Conservation (phyloP, 2,329 filamentous ascomycete genomes). For the Botrytis hyacinthi region DNA sequence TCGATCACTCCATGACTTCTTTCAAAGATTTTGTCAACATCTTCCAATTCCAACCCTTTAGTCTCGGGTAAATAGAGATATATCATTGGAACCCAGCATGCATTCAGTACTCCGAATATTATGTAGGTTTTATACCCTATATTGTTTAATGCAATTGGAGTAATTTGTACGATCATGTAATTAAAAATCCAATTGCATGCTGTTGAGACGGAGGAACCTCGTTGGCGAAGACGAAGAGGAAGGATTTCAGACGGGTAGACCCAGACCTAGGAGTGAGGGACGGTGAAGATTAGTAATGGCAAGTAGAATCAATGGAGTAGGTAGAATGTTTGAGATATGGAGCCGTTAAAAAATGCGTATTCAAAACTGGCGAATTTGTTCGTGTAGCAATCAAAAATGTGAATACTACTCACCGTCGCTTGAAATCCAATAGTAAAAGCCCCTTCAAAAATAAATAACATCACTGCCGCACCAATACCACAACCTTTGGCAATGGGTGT, state of each 20-base stretch:
- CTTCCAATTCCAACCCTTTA: constrained; percentile 61
- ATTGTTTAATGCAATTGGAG: constrained; percentile 40
- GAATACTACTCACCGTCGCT: constrained; percentile 46
- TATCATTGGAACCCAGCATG: constrained; percentile 48
- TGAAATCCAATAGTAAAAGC: constrained; percentile 61
- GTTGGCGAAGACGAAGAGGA: constrained; percentile 56
- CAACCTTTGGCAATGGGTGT: constrained; percentile 38
- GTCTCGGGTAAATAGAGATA: constrained; percentile 66
- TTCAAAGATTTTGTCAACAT: constrained; percentile 47
- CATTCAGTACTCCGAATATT: constrained; percentile 38
- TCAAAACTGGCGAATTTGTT: background rate
- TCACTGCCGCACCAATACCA: constrained; percentile 45
- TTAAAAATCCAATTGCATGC: constrained; percentile 52
- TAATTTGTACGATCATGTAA: constrained; percentile 49
- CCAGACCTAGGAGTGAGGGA: constrained; percentile 42
- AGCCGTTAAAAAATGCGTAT: background rate
- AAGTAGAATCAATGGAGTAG: background rate
- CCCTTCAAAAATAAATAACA: constrained; percentile 60
- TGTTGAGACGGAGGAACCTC: constrained; percentile 60
- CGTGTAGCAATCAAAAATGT: background rate
- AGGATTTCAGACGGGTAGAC: constrained; percentile 59
- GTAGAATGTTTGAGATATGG: background rate
- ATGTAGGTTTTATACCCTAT: constrained; percentile 45
- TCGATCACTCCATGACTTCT: background rate
- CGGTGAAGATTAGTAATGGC: background rate